Conservation (phyloP, 2,329 filamentous ascomycete genomes). For the Fusarium haematococcum region DNA sequence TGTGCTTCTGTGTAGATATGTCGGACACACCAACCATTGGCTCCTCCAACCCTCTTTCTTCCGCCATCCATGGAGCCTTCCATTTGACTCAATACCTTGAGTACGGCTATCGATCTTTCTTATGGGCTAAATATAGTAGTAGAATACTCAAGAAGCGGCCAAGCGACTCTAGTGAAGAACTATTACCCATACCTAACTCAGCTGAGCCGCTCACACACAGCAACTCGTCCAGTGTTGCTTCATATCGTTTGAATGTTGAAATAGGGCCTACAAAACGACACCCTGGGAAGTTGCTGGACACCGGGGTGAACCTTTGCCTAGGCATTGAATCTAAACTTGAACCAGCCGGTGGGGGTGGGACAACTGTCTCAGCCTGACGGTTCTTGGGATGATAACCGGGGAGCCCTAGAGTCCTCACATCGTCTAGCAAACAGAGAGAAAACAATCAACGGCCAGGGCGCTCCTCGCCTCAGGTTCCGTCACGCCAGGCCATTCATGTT, state of each 20-base stretch:
- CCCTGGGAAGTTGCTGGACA: fast-evolving
- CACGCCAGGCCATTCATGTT: background rate
- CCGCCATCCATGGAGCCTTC: background rate
- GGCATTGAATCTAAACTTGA: background rate
- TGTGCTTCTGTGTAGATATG: background rate
- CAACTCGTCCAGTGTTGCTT: background rate
- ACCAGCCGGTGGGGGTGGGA: background rate
- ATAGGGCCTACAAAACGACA: background rate
- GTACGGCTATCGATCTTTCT: background rate
- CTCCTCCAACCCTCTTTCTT: background rate
- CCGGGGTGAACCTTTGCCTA: background rate
- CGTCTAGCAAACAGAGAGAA: background rate
- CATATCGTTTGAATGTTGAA: background rate
- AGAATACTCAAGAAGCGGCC: background rate
- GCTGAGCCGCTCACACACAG: background rate
- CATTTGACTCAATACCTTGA: background rate
- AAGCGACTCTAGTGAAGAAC: background rate
- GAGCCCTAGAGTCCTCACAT: background rate
- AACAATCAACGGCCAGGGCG: background rate
- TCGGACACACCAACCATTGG: background rate
- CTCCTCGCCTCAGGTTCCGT: background rate
- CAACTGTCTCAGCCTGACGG: background rate
- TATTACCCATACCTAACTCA: background rate
- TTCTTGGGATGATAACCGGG: background rate
- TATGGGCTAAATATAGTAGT: background rate